Evolutionary conservation across 148 eudicot genomes (phyloP).

Genomic region (Cornus kousa): DNA sequence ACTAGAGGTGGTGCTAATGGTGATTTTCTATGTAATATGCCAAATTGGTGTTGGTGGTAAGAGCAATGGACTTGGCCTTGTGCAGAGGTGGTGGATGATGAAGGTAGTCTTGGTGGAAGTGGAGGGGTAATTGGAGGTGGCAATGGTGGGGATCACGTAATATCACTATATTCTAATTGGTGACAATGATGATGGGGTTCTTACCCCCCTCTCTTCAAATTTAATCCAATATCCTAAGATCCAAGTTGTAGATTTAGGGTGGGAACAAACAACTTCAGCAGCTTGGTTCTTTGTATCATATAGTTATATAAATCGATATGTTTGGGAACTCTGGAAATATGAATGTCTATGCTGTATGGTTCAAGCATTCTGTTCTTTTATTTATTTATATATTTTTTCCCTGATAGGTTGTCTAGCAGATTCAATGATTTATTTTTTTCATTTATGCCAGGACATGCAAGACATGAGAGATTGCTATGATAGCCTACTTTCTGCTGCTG

Average conservation of each 20-base stretch:
- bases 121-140: neutral
- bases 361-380: neutral
- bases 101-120: too few species aligned
- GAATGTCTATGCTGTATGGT: neutral
- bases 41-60: too few species aligned
- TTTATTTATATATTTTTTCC: neutral
- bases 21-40: too few species aligned
- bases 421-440: neutral
- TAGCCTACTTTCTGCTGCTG: slow-evolving; percentile 87
- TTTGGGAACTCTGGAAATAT: neutral
- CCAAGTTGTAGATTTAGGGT: neutral
- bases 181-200: neutral
- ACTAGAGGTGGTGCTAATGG: too few species aligned
- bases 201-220: neutral
- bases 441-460: slow-evolving; percentile 64
- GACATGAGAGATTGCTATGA: slow-evolving; percentile 94
- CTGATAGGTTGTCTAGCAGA: neutral
- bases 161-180: too few species aligned
- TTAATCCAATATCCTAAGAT: neutral
- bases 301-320: neutral
- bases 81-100: too few species aligned
- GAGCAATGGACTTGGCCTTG: too few species aligned
- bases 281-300: neutral
- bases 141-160: neutral
- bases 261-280: neutral